These are phyloP conservation scores for Nemania bipapillata DNA, from an alignment of 2,329 filamentous ascomycete genomes.

Conservation along the genomic window DNA sequence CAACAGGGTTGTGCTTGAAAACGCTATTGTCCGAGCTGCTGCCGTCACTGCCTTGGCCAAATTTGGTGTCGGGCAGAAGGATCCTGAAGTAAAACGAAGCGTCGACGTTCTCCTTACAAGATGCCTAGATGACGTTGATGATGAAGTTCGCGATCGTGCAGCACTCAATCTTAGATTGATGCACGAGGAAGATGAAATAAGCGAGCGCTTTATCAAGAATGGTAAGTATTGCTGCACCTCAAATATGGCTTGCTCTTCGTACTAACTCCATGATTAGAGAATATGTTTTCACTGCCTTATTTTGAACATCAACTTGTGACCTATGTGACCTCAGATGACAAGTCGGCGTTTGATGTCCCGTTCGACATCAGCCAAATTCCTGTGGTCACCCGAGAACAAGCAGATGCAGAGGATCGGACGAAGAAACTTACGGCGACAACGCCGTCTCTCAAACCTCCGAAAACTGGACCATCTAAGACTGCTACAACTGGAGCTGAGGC, in stretches of 20 bases:
- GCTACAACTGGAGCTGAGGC: constrained; percentile 76
- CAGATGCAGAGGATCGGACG: constrained; percentile 92
- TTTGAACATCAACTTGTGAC: constrained; percentile 97
- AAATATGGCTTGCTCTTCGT: constrained; percentile 2
- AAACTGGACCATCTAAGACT: constrained; percentile 78
- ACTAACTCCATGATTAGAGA: constrained; percentile 68
- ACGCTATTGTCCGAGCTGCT: constrained; percentile 92
- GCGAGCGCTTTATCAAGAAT: constrained; percentile 90
- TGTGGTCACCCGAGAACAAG: constrained; percentile 93
- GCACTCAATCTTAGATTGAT: constrained; percentile 92
- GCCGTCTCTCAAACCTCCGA: constrained; percentile 92
- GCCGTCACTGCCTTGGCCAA: constrained; percentile 96
- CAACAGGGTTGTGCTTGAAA: constrained; percentile 96
- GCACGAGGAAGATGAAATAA: constrained; percentile 88
- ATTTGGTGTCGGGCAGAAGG: constrained; percentile 96
- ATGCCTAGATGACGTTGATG: constrained; percentile 95
- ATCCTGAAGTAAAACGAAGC: constrained; percentile 95
- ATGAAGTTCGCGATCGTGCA: constrained; percentile 95
- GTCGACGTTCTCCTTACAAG: constrained; percentile 91
- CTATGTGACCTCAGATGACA: constrained; percentile 94
- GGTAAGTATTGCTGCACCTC: constrained; percentile 64
- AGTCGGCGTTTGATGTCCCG: constrained; percentile 81
- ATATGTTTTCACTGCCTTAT: constrained; percentile 91
- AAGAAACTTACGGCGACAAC: constrained; percentile 96
- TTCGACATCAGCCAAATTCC: constrained; percentile 94